Base-by-base conservation (phyloP, 768 basidiomycete species). In the Mycena belliarum region DNA sequence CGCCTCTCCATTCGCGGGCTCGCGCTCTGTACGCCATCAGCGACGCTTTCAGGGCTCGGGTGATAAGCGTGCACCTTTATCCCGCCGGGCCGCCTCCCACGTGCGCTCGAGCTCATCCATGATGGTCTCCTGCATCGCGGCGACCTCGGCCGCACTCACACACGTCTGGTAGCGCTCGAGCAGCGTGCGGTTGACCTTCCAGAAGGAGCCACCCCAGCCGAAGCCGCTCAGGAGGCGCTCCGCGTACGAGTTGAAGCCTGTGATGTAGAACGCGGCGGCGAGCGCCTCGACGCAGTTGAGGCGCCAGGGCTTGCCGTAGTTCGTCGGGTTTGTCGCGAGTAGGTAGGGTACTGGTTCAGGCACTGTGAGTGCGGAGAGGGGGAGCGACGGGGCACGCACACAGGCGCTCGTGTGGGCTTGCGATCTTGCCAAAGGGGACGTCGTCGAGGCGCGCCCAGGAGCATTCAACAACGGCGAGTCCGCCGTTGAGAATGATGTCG, bases 401-500 rank as follows among this genome's bases (percentile, higher is more conserved):
- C 42, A 98, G 69, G 10, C 97, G 82, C 76, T 99, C 97, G 64
- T 98, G 82, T 1, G 96, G 94, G 63, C 92, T 93, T 6, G 89
- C 82, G 61, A 98, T 96, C 75, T 98, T 98, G 49, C 80, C 77
- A 69, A 97, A 99, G 1, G 97, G 97, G 9, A 99, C 88, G 55
- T 98, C 97, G 44, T 93, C 93, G 9, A 98, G 73, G 21, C 95
- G 83, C 1, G 97, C 96, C 97, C 97, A 99, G 4, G 93, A 96
- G 70, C 96, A 98, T 69, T 99, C 97, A 2, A 99, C 93, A n/a
- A 99, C 97, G 1, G 96, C 97, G 6, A 98, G 74, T 0, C 97
- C 97, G 32, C 77, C 76, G 43, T 79, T 76, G 0, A 82, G 75
- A 10, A 98, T 77, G 55, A 95, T 84, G 6, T 88, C 86, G n/a